Conservation (phyloP, 306 rosid genomes). For the Luffa acutangula region DNA sequence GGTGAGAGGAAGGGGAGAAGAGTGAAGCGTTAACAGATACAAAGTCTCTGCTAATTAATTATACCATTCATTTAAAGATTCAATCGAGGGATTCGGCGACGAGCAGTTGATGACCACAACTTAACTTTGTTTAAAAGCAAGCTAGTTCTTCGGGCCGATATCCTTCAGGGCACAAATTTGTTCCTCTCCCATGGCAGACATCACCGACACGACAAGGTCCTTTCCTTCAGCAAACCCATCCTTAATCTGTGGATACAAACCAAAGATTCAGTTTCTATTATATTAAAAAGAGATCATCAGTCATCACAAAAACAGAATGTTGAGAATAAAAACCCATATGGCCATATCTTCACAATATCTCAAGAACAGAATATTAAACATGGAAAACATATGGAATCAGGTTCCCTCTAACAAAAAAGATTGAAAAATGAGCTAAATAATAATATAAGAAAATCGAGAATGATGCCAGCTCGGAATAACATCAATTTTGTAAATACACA, state of each 20-base stretch:
- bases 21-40: slow-evolving; percentile 2
- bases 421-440: neutral
- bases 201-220: slow-evolving; percentile 28
- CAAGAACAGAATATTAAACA: neutral
- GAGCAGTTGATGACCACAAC: neutral
- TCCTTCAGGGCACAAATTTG: slow-evolving; percentile 31
- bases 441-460: neutral
- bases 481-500: neutral
- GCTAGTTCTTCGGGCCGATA: slow-evolving; percentile 21
- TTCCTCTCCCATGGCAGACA: slow-evolving; percentile 32
- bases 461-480: neutral
- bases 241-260: slow-evolving; percentile 17
- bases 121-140: neutral
- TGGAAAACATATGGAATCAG: neutral
- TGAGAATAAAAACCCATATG: neutral
- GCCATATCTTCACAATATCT: neutral
- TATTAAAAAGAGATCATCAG: neutral
- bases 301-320: neutral
- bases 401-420: neutral
- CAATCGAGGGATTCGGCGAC: neutral
- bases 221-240: slow-evolving; percentile 25
- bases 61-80: neutral
- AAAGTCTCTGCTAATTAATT: slow-evolving; percentile 6
- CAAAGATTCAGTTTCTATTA: neutral
- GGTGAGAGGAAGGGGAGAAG: neutral